Conservation (phyloP, 305 asterid genomes). For the Fraxinus ornus region DNA sequence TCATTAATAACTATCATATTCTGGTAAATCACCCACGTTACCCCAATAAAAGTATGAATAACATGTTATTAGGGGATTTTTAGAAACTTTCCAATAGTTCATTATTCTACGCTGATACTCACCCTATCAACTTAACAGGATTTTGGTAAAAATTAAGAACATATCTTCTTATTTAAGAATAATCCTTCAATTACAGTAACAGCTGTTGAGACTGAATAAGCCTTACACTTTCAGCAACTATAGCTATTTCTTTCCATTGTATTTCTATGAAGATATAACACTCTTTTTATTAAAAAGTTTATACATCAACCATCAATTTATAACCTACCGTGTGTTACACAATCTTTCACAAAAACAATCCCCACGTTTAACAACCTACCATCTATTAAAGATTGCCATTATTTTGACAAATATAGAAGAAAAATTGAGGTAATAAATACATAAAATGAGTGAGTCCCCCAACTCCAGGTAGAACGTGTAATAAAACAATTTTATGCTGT, state of each 20-base stretch:
- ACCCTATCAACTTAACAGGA: background rate
- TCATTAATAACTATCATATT: background rate
- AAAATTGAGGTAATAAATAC: background rate
- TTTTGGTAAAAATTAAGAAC: background rate
- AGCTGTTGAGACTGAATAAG: background rate
- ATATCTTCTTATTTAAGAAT: background rate
- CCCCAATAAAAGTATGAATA: background rate
- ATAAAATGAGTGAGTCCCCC: background rate
- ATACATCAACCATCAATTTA: background rate
- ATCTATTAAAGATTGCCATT: background rate
- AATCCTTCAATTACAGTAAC: background rate
- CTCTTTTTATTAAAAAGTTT: background rate
- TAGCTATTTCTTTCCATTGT: background rate
- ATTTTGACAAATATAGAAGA: background rate
- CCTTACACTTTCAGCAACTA: background rate
- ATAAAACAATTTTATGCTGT: background rate
- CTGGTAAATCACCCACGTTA: background rate
- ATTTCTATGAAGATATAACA: background rate
- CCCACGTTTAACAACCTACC: background rate
- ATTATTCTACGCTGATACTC: background rate
- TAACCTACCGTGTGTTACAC: background rate
- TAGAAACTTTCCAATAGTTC: background rate
- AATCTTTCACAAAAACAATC: background rate
- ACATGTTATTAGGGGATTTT: background rate
- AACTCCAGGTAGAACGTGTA: background rate